Conservation (phyloP, 2,329 filamentous ascomycete genomes). For the Ophiobolus disseminans region DNA sequence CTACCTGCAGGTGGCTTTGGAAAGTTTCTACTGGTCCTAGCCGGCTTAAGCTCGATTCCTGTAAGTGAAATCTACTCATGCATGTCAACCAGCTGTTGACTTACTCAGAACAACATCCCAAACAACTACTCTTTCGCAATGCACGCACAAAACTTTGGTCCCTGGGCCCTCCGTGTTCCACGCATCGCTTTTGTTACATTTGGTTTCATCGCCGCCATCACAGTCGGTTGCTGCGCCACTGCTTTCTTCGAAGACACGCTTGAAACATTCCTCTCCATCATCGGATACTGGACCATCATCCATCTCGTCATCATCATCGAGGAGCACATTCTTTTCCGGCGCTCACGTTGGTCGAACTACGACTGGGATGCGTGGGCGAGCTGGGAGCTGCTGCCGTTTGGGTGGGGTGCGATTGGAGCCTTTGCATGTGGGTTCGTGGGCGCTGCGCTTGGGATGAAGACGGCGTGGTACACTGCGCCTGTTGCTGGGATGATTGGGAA, state of each 20-base stretch:
- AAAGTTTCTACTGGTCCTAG: slow-evolving; percentile 45
- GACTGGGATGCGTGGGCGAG: slow-evolving; percentile 45
- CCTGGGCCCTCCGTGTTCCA: slow-evolving; percentile 43
- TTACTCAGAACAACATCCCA: slow-evolving; percentile 46
- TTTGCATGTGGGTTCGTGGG: slow-evolving; percentile 44
- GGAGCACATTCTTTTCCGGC: slow-evolving; percentile 47
- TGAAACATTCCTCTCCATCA: slow-evolving; percentile 34
- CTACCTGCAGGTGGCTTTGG: slow-evolving; percentile 45
- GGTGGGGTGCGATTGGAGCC: slow-evolving; percentile 44
- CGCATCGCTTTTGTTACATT: slow-evolving; percentile 44
- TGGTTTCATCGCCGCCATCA: slow-evolving; percentile 41
- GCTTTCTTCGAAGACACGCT: slow-evolving; percentile 38
- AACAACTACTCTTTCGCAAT: slow-evolving; percentile 50
- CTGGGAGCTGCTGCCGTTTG: slow-evolving; percentile 37
- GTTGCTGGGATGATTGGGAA: slow-evolving; percentile 41
- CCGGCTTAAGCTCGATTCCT: slow-evolving; percentile 43
- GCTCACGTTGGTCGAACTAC: slow-evolving; percentile 39
- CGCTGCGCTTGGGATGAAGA: slow-evolving; percentile 46
- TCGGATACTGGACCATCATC: slow-evolving; percentile 39
- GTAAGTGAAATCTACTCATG: slow-evolving; percentile 3
- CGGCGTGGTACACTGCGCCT: slow-evolving; percentile 44
- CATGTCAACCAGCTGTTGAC: background rate
- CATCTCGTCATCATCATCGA: slow-evolving; percentile 45
- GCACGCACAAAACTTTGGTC: slow-evolving; percentile 46
- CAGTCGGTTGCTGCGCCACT: slow-evolving; percentile 45